Conservation (phyloP, 139 green algal genomes). For the Diplosphaera chodatii region DNA sequence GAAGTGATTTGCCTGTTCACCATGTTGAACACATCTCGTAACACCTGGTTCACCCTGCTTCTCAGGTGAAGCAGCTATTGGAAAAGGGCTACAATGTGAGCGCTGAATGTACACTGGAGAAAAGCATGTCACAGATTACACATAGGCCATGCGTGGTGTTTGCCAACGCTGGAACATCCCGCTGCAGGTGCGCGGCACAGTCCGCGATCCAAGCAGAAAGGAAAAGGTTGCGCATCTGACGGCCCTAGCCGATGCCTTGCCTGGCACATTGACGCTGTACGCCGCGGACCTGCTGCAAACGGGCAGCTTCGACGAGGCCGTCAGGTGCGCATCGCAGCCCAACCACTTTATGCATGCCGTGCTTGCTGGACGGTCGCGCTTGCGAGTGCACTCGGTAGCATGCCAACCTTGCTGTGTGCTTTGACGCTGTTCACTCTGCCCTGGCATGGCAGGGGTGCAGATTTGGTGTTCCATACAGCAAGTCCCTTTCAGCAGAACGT, state of each 20-base stretch:
- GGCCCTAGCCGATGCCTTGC: constrained; percentile 23
- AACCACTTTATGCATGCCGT: too few relatives aligned
- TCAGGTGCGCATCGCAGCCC: constrained; percentile 8
- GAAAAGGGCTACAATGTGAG: constrained; percentile 40
- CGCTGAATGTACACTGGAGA: too few relatives aligned
- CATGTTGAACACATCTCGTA: too few relatives aligned
- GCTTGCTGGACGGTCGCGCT: too few relatives aligned
- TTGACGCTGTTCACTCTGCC: neutral
- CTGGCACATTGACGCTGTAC: constrained; percentile 30
- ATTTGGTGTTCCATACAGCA: neutral
- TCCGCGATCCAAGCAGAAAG: constrained; percentile 15
- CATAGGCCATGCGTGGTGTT: too few relatives aligned
- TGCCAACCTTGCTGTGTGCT: too few relatives aligned
- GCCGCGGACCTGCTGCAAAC: constrained; percentile 40
- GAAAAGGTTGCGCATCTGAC: constrained; percentile 21
- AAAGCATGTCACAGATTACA: too few relatives aligned
- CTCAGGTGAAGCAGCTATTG: constrained; percentile 45
- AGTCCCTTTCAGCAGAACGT: constrained; percentile 7
- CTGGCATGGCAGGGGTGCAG: neutral
- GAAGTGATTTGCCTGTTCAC: too few relatives aligned
- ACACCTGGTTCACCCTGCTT: too few relatives aligned
- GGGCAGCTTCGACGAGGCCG: constrained; percentile 28
- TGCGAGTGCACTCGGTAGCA: neutral
- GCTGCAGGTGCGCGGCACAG: constrained; percentile 19
- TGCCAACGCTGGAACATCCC: too few relatives aligned